phyloP scores from a whole-genome alignment of 75 land plant species.

The Cryptomeria japonica region DNA sequence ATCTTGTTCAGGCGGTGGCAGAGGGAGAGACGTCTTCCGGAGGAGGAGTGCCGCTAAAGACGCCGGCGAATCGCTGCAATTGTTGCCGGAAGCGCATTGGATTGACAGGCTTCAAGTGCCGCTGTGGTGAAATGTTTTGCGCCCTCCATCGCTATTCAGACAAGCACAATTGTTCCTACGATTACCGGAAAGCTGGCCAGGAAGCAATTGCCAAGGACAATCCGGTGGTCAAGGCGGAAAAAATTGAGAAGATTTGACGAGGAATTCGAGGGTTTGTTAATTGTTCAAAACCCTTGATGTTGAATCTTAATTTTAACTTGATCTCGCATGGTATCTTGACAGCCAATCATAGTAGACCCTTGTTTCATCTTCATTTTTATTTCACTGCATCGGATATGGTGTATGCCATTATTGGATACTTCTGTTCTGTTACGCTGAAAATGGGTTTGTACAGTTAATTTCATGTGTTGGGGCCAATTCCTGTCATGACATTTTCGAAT shows the following conservation, averaged over 20 bases:
- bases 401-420: background rate
- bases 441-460: background rate
- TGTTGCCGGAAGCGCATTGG: constrained; percentile 58
- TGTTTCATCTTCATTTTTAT: background rate
- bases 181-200: constrained; percentile 64
- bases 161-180: constrained; percentile 49
- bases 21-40: background rate
- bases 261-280: background rate
- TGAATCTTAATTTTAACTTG: background rate
- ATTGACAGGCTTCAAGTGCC: constrained; percentile 60
- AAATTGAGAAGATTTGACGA: constrained; percentile 25
- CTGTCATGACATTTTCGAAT: background rate
- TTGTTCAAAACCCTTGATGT: background rate
- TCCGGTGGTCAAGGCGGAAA: constrained; percentile 62
- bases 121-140: constrained; percentile 64
- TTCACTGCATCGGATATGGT: background rate
- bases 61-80: constrained; percentile 39
- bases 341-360: background rate
- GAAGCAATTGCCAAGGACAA: constrained; percentile 60
- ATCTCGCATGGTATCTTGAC: background rate
- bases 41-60: constrained; percentile 1
- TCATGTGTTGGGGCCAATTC: background rate
- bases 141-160: constrained; percentile 56
- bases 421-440: background rate
- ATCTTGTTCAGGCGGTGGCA: background rate